Percentiles rank a stretch among this genome's conserved stretches.
These are phyloP conservation scores for Trametes gibbosa DNA, from an alignment of 768 basidiomycete genomes.

Conservation along the genomic window DNA sequence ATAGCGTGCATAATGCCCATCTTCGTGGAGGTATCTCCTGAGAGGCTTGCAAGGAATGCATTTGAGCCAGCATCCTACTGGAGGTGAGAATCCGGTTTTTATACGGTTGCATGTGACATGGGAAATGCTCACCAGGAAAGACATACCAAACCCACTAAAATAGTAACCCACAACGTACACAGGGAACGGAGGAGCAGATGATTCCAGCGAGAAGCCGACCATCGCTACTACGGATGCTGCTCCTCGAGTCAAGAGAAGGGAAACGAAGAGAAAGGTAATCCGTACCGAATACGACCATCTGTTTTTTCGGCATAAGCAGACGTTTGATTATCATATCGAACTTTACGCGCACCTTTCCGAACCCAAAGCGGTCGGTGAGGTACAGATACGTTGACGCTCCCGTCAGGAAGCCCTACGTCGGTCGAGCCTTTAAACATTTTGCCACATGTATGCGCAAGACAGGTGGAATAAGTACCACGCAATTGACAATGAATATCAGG, in stretches of 20 bases:
- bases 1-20: conserved; percentile 49
- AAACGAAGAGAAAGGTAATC: neutral
- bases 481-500: conserved; percentile 52
- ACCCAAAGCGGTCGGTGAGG: conserved; percentile 41
- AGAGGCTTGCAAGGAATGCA: conserved; percentile 61
- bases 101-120: neutral
- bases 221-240: conserved; percentile 51
- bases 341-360: conserved; percentile 38
- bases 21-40: conserved; percentile 52
- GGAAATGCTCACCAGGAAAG: conserved; percentile 11
- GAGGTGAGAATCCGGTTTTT: neutral
- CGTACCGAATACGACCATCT: conserved; percentile 12
- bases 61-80: conserved; percentile 67
- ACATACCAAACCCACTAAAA: conserved; percentile 48
- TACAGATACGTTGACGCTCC: conserved; percentile 46
- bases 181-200: conserved; percentile 60
- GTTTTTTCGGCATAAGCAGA: neutral
- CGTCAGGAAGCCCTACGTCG: conserved; percentile 40
- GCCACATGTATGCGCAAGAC: too few relatives aligned
- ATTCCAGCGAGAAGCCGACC: conserved; percentile 50
- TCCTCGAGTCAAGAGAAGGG: neutral
- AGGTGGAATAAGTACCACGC: conserved; percentile 30
- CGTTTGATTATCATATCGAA: neutral
- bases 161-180: conserved; percentile 49
- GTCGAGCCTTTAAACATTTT: neutral